Conservation (phyloP, 2,329 filamentous ascomycete species). For the Ramularia collo-cygni region DNA sequence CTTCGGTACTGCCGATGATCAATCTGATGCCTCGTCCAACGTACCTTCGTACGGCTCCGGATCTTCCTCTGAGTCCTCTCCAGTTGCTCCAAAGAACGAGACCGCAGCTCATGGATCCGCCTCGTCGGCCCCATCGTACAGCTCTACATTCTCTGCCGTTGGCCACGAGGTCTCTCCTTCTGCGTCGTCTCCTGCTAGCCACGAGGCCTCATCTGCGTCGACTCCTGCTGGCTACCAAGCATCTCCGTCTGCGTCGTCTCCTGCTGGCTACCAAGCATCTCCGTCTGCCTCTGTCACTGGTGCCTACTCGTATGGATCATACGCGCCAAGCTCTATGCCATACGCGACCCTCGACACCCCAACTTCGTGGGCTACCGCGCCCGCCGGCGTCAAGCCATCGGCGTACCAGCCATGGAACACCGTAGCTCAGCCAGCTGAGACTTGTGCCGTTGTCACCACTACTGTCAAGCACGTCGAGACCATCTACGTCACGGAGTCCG, state of each 20-base stretch:
- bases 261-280: not conserved
- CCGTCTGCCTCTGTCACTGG: not conserved
- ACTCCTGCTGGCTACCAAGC: not conserved
- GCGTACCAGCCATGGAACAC: not conserved
- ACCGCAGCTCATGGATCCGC: not conserved
- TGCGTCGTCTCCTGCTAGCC: no score
- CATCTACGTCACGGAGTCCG: not conserved
- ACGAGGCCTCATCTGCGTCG: not conserved
- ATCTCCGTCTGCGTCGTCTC: not conserved
- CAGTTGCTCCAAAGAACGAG: not conserved
- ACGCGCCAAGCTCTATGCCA: not conserved
- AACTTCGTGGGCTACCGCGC: not conserved
- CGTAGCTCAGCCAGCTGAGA: not conserved
- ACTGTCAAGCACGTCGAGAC: constrained; percentile 1
- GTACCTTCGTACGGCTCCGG: not conserved
- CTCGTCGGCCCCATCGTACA: constrained; percentile 1
- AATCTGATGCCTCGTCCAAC: not conserved
- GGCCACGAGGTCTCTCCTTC: no score
- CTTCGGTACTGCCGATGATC: not conserved
- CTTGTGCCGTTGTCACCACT: not conserved
- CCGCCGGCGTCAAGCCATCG: not conserved
- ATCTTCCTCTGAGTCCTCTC: not conserved
- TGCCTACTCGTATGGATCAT: not conserved
- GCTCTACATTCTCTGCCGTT: not conserved
- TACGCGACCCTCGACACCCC: not conserved